Evolutionary conservation across 1,139 yeast species (phyloP).

Genomic region (Geotrichum candidum): DNA sequence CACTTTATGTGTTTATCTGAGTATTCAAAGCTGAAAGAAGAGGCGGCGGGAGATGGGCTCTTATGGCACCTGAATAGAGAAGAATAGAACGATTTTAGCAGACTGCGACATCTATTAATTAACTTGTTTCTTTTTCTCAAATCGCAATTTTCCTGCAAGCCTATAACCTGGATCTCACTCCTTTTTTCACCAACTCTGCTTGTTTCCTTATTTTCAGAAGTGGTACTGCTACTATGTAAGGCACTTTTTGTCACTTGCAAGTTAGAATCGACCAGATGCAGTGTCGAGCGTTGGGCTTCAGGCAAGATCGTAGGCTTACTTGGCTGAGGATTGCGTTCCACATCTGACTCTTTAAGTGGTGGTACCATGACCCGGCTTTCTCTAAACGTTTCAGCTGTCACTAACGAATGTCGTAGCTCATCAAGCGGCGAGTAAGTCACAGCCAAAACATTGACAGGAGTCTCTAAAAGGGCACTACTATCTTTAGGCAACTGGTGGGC

Average conservation of each 20-base stretch:
- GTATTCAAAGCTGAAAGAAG: background rate
- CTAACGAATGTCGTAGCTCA: slow-evolving; percentile 5
- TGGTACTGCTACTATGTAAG: background rate
- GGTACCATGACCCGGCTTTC: background rate
- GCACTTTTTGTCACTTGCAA: background rate
- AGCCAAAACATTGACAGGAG: background rate
- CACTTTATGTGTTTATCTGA: background rate
- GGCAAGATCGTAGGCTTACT: background rate
- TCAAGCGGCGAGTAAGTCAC: slow-evolving; percentile 9
- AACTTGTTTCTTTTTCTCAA: background rate
- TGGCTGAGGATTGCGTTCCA: background rate
- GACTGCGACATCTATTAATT: background rate
- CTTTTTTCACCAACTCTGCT: background rate
- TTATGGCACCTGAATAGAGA: background rate
- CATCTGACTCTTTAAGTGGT: background rate
- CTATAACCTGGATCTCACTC: background rate
- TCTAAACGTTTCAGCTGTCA: background rate
- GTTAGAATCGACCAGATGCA: background rate
- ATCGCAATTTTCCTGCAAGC: background rate
- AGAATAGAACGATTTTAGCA: background rate
- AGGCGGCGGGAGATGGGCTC: background rate
- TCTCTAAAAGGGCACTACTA: background rate
- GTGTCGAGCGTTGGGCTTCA: background rate
- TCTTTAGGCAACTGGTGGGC: background rate
- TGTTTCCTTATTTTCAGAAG: background rate